Evolutionary conservation across 495 filamentous ascomycete genomes (phyloP), one percentile per base, ranked within the genome.

Genomic region (Mytilinidion resinicola): DNA sequence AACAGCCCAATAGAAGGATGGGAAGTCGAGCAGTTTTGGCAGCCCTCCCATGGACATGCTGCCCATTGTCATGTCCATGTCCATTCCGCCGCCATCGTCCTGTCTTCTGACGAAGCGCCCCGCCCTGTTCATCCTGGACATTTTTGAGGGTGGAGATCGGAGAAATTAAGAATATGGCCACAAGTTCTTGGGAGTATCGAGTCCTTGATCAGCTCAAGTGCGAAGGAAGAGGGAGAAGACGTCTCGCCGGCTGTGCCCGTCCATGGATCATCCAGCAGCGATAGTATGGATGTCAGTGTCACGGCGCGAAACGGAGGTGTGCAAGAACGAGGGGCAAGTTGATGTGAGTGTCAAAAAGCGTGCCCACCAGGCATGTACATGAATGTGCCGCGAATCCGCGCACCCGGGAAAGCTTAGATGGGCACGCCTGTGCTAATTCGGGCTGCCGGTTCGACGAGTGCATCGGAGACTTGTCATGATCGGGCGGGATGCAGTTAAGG

Each of bases 1-100:
- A n/a, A 85, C 76, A 6, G 74, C 77, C 83, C 83, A 86, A 68
- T 85, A 86, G 43, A 78, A 73, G 60, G 78, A 71, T 55, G 78
- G 79, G 56, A 84, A 63, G 43, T 74, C 63, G 56, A 77, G 69
- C 61, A 70, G 72, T 17, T 77, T 72, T 19, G 64, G 64, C 12
- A 79, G 65, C 20, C 78, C 80, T 21, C 74, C 76, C 71, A 75
- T 79, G 67, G 70, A 73, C 75, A 76, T 78, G 42, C 64, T 59
- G 63, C 67, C 61, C 66, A 64, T 66, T 30, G 63, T 57, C 71
- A 72, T 73, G 25, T 66, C 55, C 25, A 42, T 41, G 55, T 59
- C 59, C 59, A 63, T 60, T n/a, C n/a, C n/a, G n/a, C n/a, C n/a
- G n/a, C n/a, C n/a, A n/a, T n/a, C n/a, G n/a, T n/a, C 52, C 36